Evolutionary conservation across 2,329 filamentous ascomycete genomes (phyloP), one percentile per base, ranked within the genome.

Genomic region (Achaetomium macrosporum): DNA sequence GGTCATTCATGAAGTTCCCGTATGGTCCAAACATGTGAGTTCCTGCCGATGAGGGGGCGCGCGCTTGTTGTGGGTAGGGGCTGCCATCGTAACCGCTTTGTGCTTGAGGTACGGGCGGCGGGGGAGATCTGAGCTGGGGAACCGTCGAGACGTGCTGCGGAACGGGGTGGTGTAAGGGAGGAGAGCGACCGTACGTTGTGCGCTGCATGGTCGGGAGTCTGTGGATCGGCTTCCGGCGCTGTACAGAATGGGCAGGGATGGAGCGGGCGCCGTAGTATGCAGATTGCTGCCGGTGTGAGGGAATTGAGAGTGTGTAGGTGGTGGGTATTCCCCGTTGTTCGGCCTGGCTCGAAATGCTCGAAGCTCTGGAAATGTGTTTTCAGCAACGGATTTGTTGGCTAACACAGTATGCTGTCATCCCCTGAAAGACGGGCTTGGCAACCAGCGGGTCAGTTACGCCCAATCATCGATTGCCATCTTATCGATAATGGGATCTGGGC

Each of bases 61-160:
- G 58, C 70, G 64, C 63, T 72, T 50, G 48, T 12, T 90, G 88
- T 33, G 85, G 84, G 65, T 88, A 90, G 47, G 85, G 83, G 73
- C 86, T 78, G 60, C 79, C 77, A 56, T 61, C 62, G 58, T 77
- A 75, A 57, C 79, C 78, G 61, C 83, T 79, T 65, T 88, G 85
- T 53, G 84, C 83, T 60, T 83, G 84, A 53, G 79, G 81, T 47
- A 79, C 78, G 36, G 89, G 91, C 57, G 90, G 88, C 54, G 88
- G 92, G 56, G 93, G 93, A 54, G 93, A 97, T 71, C 95, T 85
- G 69, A 99, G 84, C 74, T 97, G 93, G 42, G 93, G 93, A 46
- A 99, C 93, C 54, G 91, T 95, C 67, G 93, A 97, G 65, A 97
- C 92, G 78, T 99, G 93, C 72, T 99, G 93, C 57, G 93, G 93